Evolutionary conservation across 306 rosid genomes (phyloP).

Genomic region (Castanopsis chinensis): DNA sequence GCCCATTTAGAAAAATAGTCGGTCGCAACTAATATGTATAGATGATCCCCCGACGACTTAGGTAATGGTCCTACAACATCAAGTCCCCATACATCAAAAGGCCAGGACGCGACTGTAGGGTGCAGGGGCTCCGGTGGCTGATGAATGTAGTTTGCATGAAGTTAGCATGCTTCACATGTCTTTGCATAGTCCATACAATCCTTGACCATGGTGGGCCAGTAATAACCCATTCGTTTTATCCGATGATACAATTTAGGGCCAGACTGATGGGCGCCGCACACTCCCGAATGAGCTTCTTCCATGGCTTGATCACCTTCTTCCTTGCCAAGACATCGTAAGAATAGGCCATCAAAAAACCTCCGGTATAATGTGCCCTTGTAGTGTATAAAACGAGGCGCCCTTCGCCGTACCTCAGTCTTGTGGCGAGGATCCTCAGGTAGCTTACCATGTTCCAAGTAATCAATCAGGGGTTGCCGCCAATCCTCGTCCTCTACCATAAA

Average conservation of each 20-base stretch:
- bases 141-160: neutral
- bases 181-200: neutral
- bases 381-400: too few relatives aligned
- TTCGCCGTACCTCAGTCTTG: too few relatives aligned
- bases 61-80: neutral
- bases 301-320: neutral
- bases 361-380: too few relatives aligned
- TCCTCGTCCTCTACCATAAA: too few relatives aligned
- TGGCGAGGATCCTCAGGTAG: too few relatives aligned
- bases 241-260: neutral
- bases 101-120: neutral
- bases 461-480: too few relatives aligned
- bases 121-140: neutral
- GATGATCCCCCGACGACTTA: neutral
- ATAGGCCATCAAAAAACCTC: neutral
- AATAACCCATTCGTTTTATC: neutral
- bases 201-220: neutral
- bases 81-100: neutral
- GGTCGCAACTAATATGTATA: neutral
- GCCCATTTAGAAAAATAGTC: neutral
- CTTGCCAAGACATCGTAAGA: neutral
- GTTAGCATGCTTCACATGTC: too few relatives aligned
- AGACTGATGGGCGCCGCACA: neutral
- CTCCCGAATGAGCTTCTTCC: neutral
- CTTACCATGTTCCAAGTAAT: too few relatives aligned